phyloP scores from a whole-genome alignment of 192 early-diverging fungal genomes.

The Coemansia sp. region DNA sequence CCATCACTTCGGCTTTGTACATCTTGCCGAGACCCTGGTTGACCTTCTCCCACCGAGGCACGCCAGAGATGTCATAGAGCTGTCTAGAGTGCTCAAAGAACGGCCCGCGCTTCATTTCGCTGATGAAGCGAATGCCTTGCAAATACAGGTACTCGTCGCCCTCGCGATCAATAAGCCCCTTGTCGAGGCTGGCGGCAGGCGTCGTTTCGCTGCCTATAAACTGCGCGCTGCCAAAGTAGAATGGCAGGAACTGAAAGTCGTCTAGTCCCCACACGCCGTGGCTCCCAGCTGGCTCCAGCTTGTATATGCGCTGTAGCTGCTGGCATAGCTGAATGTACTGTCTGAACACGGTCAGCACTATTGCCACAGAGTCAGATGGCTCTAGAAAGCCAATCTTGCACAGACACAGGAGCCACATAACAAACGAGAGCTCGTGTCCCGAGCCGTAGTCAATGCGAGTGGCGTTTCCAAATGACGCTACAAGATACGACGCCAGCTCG shows the following conservation, averaged over 20 bases:
- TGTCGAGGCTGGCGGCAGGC: constrained; percentile 72
- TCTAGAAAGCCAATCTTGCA: constrained; percentile 65
- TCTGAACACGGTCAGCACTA: constrained; percentile 74
- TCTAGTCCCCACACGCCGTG: constrained; percentile 98
- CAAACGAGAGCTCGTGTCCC: constrained; percentile 92
- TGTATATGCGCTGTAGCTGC: constrained; percentile 77
- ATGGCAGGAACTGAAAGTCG: constrained; percentile 96
- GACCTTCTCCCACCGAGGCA: constrained; percentile 71
- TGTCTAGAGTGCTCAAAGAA: constrained; percentile 77
- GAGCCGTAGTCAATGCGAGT: constrained; percentile 96
- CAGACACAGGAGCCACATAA: constrained; percentile 81
- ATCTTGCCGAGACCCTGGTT: constrained; percentile 76
- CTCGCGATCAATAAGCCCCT: constrained; percentile 61
- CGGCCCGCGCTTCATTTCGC: constrained; percentile 67
- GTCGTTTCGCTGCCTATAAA: constrained; percentile 68
- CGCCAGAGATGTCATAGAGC: constrained; percentile 77
- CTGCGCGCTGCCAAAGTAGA: constrained; percentile 90
- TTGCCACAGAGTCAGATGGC: constrained; percentile 65
- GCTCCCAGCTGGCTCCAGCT: constrained; percentile 92
- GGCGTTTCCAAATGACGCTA: constrained; percentile 77
- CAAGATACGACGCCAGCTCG: constrained; percentile 78
- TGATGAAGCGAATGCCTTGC: constrained; percentile 77
- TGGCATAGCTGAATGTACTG: constrained; percentile 81
- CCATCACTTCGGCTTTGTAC: constrained; percentile 71
- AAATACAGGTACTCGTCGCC: constrained; percentile 84